These are phyloP conservation scores for Schizothecium vesticola DNA, from an alignment of 495 filamentous ascomycete genomes.

Conservation along the genomic window DNA sequence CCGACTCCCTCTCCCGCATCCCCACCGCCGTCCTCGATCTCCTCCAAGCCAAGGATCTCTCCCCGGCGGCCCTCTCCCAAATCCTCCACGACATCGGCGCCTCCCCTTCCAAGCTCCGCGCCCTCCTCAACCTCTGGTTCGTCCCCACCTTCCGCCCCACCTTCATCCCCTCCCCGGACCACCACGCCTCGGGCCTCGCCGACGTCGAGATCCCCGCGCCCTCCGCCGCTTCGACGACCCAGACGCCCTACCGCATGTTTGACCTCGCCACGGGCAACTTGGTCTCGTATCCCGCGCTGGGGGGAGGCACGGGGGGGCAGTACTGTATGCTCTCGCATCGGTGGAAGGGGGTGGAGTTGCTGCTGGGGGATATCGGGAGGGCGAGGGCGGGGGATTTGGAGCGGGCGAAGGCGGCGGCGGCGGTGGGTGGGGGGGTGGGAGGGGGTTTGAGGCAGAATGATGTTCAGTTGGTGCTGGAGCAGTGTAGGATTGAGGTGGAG, in stretches of 20 bases:
- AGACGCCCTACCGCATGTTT: conserved; percentile 39
- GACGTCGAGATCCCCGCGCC: conserved; percentile 26
- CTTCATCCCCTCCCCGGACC: conserved; percentile 21
- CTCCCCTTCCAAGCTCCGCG: conserved; percentile 26
- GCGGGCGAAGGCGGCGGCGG: conserved; percentile 1
- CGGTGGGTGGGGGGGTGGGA: neutral
- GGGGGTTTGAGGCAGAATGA: conserved; percentile 7
- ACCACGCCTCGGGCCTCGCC: conserved; percentile 7
- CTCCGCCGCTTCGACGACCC: conserved; percentile 12
- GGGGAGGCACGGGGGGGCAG: conserved; percentile 22
- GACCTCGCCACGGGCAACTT: conserved; percentile 41
- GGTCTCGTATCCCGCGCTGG: conserved; percentile 26
- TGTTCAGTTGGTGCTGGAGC: conserved; percentile 16
- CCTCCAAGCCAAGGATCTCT: conserved; percentile 8
- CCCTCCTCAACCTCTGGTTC: conserved; percentile 28
- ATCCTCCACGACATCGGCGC: conserved; percentile 20
- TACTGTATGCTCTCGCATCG: conserved; percentile 47
- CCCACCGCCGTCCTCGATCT: conserved; percentile 6
- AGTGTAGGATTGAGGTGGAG: conserved; percentile 22
- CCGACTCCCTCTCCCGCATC: neutral
- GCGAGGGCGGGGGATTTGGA: conserved; percentile 11
- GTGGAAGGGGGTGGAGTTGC: conserved; percentile 43
- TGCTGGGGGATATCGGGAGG: conserved; percentile 29
- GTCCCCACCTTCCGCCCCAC: conserved; percentile 26
- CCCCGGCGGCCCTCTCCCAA: conserved; percentile 18